Evolutionary conservation across 2,329 filamentous ascomycete species (phyloP), one percentile per base, ranked within the genome.

Genomic region (Arthrobotrys sinensis): DNA sequence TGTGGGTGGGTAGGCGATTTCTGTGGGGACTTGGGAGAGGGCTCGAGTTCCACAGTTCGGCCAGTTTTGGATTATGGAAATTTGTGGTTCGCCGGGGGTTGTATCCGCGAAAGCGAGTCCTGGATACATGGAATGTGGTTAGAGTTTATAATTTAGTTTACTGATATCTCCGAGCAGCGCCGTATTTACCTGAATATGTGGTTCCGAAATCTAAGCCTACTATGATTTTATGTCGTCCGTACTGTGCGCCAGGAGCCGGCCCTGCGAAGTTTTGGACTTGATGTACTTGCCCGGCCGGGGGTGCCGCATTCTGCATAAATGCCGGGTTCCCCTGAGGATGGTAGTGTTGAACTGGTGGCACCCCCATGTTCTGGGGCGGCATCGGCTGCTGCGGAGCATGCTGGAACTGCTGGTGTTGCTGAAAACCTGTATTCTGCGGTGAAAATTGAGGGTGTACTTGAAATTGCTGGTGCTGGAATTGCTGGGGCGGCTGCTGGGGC

Each of bases 11-110:
- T 81, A 81, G 11, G 80, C 76, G 62, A 81, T 80, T 62, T 81
- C 80, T 0, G 79, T 78, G 16, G 79, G 79, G 12, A 80, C 79
- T 40, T 78, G 76, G 11, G 79, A 76, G 46, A 78, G 67, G 11
- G 79, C 76, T 16, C 72, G 71, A 19, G 70, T 73, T 11, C 80
- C 80, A 43, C 76, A 80, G 19, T 60, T 69, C 1, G 80, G 80
- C 80, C 80, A 81, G 63, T 79, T 80, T 60, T 76, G 76, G 45
- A 81, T 81, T 7, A 81, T 71, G 12, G 67, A 69, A 8, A 81
- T 76, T 28, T 81, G 79, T 14, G 73, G 73, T 43, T 77, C 75
- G 36, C 67, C 75, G 48, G 75, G 60, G 8, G 75, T 78, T 19
- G 75, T 78, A 48, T 78, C 75, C 11, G 75, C 75, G 32, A 55